Evolutionary conservation across 768 basidiomycete genomes (phyloP), one percentile per base, ranked within the genome.

Genomic region (Mycena vulgaris): DNA sequence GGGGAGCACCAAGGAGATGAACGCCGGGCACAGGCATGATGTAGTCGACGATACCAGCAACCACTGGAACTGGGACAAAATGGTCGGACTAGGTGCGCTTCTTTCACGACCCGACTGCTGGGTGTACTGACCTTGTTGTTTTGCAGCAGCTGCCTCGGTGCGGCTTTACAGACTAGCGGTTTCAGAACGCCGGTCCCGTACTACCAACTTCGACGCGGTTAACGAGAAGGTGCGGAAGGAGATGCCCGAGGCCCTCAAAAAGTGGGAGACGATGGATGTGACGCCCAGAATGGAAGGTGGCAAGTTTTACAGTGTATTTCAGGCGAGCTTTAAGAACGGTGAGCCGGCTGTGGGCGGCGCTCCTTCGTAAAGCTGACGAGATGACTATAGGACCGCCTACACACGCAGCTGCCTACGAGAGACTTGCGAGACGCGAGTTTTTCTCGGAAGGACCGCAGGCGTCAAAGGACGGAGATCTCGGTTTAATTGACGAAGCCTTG

Each of bases 1-100:
- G n/a, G 75, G 70, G 14, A 74, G 69, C 33, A 69, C 70, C 5
- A 52, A 63, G 27, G 73, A 75, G 60, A 66, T 63, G 67, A 75
- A 74, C 33, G 30, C 14, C 2, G 75, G 75, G 4, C 63, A 75
- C 52, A 35, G 73, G 8, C 73, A 69, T 40, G 73, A 75, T 42
- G 23, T 45, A 2, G 25, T 74, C 10, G 53, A 70, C 19, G 73
- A 66, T 30, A 39, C 59, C 4, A 42, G 64, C 16, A 42, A 16
- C 2, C n/a, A 58, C n/a, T 74, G 71, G 68, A 73, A 72, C 42
- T 74, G 55, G 52, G 63, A 39, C 19, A 76, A 75, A 33, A 27
- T 53, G 62, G 13, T 63, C 25, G 5, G 5, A 19, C 7, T 61
- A 7, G 31, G 60, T 61, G 40, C n/a, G 35, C n/a, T 3, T 27